These are phyloP conservation scores for Kluyveromyces sp. DNA, from an alignment of 1,139 yeast genomes.

Conservation along the genomic window DNA sequence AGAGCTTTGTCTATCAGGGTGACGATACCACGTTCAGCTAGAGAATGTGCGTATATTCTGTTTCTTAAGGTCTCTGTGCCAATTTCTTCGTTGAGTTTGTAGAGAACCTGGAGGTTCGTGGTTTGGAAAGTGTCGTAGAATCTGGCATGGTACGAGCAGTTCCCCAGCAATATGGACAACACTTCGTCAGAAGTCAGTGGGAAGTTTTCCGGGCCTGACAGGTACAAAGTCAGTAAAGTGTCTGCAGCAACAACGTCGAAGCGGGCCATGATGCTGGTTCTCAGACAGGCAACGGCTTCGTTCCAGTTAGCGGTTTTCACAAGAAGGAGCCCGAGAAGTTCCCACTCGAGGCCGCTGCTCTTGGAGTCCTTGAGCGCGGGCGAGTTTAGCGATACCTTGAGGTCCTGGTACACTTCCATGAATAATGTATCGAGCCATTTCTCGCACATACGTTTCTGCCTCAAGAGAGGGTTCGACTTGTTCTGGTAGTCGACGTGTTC, in stretches of 20 bases:
- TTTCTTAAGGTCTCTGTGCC: constrained; percentile 33
- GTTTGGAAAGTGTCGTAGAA: constrained; percentile 35
- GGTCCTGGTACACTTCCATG: constrained; percentile 79
- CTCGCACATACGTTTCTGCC: constrained; percentile 80
- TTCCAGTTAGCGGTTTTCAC: constrained; percentile 69
- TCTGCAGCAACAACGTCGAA: constrained; percentile 53
- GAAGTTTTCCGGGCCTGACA: constrained; percentile 16
- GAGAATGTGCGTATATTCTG: constrained; percentile 28
- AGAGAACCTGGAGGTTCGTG: constrained; percentile 28
- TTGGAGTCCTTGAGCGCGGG: constrained; percentile 64
- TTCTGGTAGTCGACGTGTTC: constrained; percentile 42
- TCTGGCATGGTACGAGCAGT: constrained; percentile 35
- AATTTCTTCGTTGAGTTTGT: constrained; percentile 24
- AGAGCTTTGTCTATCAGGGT: constrained; percentile 21
- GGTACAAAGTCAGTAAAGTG: constrained; percentile 32
- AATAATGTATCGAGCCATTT: constrained; percentile 90
- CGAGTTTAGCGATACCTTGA: constrained; percentile 72
- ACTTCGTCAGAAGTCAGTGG: constrained; percentile 30
- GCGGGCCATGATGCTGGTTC: constrained; percentile 65
- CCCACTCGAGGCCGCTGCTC: constrained; percentile 91
- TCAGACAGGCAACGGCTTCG: constrained; percentile 75
- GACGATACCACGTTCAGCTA: constrained; percentile 20
- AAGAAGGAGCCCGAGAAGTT: constrained; percentile 76
- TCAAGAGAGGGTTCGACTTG: constrained; percentile 32
- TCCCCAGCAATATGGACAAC: constrained; percentile 28